A percentile compares a stretch with the other conserved stretches of the same genome.
phyloP scores from a whole-genome alignment of 2,329 filamentous ascomycete species.

The Talaromyces pinophilus region DNA sequence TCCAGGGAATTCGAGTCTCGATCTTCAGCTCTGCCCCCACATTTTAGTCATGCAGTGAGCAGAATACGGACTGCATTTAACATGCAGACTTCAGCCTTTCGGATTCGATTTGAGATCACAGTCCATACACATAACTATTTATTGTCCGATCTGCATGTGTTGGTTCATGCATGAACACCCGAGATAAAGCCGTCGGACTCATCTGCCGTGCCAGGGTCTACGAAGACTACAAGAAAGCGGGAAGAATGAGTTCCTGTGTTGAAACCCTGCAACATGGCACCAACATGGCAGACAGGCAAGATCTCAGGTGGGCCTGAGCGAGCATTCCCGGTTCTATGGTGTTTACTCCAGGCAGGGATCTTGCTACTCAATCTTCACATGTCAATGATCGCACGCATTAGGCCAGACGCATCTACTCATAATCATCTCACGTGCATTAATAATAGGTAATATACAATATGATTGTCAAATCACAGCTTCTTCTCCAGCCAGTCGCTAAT shows the following conservation, averaged over 20 bases:
- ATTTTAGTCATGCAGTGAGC: background rate
- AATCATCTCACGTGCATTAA: constrained; percentile 4
- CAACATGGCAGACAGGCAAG: background rate
- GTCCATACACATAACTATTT: background rate
- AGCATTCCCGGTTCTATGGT: background rate
- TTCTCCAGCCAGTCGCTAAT: constrained; percentile 45
- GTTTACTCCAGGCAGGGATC: background rate
- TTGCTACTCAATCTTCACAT: background rate
- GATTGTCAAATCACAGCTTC: background rate
- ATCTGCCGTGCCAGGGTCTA: background rate
- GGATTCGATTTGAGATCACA: background rate
- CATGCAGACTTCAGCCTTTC: background rate
- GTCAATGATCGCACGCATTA: background rate
- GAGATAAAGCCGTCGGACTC: background rate
- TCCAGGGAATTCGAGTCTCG: background rate
- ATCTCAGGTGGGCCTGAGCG: background rate
- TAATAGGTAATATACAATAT: constrained; percentile 1
- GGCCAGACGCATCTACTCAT: background rate
- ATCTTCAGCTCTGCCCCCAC: background rate
- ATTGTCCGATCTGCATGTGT: background rate
- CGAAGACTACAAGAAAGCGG: background rate
- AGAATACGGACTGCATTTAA: background rate
- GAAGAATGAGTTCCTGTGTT: background rate
- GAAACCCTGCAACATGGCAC: background rate
- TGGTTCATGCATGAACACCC: constrained; percentile 11